phyloP scores from a whole-genome alignment of 129 eudicot genomes.

The Logfia minima region DNA sequence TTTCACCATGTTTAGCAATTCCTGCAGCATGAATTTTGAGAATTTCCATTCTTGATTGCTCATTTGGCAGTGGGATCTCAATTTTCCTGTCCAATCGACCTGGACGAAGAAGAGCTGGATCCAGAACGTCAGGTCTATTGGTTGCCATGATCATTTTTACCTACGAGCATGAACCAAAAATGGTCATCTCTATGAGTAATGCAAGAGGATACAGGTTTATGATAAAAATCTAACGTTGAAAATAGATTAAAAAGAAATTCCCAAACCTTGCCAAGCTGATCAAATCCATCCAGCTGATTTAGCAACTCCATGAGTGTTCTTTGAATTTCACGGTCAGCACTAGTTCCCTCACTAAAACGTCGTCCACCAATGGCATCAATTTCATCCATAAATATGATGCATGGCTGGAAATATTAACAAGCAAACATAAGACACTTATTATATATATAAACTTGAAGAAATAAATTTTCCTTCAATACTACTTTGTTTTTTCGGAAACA shows the following conservation, averaged over 20 bases:
- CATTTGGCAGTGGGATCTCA: conserved; percentile 93
- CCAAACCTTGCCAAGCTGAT: conserved; percentile 92
- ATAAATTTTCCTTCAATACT: background rate
- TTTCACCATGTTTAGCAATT: conserved; percentile 97
- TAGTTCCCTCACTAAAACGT: conserved; percentile 97
- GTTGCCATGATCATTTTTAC: conserved; percentile 99
- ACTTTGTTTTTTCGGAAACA: background rate
- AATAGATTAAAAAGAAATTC: background rate
- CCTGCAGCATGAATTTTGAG: conserved; percentile 95
- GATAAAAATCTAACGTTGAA: background rate
- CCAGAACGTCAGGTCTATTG: conserved; percentile 95
- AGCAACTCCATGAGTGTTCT: conserved; percentile 98
- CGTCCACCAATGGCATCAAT: conserved; percentile 99
- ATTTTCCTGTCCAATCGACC: conserved; percentile 96
- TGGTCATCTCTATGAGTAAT: background rate
- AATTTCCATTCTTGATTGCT: conserved; percentile 94
- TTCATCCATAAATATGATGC: conserved; percentile 95
- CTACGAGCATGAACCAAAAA: conserved; percentile 29
- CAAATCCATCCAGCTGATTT: conserved; percentile 96
- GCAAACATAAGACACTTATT: background rate
- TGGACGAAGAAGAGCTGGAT: conserved; percentile 98
- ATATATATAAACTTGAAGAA: background rate
- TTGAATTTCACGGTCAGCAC: conserved; percentile 99
- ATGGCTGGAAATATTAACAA: conserved; percentile 50
- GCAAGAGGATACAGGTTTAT: conserved; percentile 5